These are phyloP conservation scores for Goffeauzyma gilvescens DNA, from an alignment of 768 basidiomycete genomes.

Conservation along the genomic window DNA sequence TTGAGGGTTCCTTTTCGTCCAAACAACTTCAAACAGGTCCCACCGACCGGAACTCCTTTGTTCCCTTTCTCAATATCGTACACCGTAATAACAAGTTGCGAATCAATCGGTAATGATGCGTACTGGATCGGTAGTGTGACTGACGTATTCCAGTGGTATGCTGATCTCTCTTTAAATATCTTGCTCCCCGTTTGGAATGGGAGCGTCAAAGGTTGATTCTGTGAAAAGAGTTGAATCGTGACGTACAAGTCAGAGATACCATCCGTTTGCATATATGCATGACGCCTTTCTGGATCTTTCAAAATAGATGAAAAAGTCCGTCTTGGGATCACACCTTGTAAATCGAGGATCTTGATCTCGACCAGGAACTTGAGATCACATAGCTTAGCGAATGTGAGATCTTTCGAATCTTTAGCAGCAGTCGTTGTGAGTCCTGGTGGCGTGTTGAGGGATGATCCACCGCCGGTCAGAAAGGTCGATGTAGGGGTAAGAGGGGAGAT, in stretches of 20 bases:
- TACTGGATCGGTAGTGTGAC: slow-evolving; percentile 79
- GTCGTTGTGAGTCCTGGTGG: background rate
- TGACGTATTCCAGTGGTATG: slow-evolving; percentile 78
- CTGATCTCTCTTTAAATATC: slow-evolving; percentile 10
- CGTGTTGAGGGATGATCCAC: background rate
- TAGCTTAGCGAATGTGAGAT: slow-evolving; percentile 80
- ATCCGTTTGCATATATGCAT: slow-evolving; percentile 59
- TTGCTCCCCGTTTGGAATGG: slow-evolving; percentile 84
- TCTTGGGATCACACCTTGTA: slow-evolving; percentile 63
- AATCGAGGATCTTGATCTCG: slow-evolving; percentile 37
- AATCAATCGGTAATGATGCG: slow-evolving; percentile 71
- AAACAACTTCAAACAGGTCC: slow-evolving; percentile 74
- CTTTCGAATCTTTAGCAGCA: slow-evolving; percentile 42
- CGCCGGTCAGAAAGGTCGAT: no score
- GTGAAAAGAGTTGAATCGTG: slow-evolving; percentile 73
- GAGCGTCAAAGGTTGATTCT: slow-evolving; percentile 81
- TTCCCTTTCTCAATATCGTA: slow-evolving; percentile 85
- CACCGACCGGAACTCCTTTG: slow-evolving; percentile 64
- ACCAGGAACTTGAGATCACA: slow-evolving; percentile 74
- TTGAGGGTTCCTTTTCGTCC: slow-evolving; percentile 84
- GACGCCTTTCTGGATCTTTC: slow-evolving; percentile 60
- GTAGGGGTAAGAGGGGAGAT: no score
- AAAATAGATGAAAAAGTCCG: slow-evolving; percentile 58
- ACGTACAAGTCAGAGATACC: slow-evolving; percentile 82
- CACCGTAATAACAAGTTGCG: slow-evolving; percentile 81